Evolutionary conservation across 805 yeast species (phyloP).

Genomic region (Peterozyma toletana): DNA sequence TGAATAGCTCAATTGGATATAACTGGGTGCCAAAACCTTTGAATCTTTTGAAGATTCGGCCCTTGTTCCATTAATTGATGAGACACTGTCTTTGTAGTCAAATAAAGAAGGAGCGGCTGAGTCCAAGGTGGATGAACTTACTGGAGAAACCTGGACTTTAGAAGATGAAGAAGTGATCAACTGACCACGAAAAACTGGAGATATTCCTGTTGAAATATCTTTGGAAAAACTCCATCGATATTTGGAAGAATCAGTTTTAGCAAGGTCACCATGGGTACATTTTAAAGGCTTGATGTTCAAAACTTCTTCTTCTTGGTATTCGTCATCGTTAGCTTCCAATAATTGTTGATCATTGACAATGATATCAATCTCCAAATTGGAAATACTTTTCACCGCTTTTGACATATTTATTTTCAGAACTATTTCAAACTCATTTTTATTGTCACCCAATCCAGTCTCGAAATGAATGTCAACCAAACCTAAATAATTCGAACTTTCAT

Average conservation of each 20-base stretch:
- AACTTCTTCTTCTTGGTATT: conserved; percentile 12
- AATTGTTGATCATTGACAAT: conserved; percentile 13
- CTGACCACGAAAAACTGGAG: conserved; percentile 61
- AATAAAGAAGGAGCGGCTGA: neutral
- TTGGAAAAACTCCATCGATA: conserved; percentile 69
- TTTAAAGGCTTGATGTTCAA: conserved; percentile 48
- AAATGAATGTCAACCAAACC: conserved; percentile 54
- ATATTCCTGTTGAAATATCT: conserved; percentile 52
- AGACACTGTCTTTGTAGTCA: neutral
- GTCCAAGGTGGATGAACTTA: neutral
- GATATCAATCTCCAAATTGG: conserved; percentile 34
- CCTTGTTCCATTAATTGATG: neutral
- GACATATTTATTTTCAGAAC: conserved; percentile 39
- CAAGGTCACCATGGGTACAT: conserved; percentile 73
- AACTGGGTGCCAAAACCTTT: conserved; percentile 27
- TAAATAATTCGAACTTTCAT: conserved; percentile 18
- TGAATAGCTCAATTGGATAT: conserved; percentile 42
- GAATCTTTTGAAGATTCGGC: neutral
- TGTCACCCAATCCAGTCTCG: conserved; percentile 42
- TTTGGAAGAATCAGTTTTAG: conserved; percentile 35
- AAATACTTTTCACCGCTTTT: conserved; percentile 37
- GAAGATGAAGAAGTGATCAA: conserved; percentile 18
- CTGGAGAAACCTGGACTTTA: neutral
- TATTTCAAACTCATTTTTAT: conserved; percentile 57
- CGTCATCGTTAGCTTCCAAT: neutral